Conservation (phyloP, 768 basidiomycete genomes). For the Collybia mongolica region DNA sequence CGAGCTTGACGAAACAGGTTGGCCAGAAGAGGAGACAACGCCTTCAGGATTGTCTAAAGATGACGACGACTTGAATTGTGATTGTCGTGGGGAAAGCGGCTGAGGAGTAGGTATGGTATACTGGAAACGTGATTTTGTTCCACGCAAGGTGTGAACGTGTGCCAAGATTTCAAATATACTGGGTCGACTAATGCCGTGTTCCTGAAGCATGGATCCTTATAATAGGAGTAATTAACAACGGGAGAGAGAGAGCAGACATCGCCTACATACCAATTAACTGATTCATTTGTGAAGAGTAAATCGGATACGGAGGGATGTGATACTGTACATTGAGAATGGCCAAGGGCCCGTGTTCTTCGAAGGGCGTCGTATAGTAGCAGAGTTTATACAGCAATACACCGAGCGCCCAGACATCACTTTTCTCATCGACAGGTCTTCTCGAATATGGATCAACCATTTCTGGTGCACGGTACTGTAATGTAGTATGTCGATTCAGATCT, state of each 20-base stretch:
- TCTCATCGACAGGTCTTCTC: constrained; percentile 84
- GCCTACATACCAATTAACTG: constrained; percentile 68
- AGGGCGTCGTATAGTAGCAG: constrained; percentile 99
- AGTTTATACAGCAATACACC: constrained; percentile 97
- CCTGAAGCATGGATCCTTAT: constrained; percentile 87
- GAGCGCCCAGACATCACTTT: constrained; percentile 97
- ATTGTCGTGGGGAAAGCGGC: constrained; percentile 40
- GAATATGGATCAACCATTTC: constrained; percentile 96
- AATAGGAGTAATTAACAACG: constrained; percentile 11
- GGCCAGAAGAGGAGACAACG: constrained; percentile 23
- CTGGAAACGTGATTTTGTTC: constrained; percentile 77
- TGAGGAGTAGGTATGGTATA: constrained; percentile 58
- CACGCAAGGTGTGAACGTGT: constrained; percentile 82
- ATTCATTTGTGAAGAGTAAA: constrained; percentile 83
- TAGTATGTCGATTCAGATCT: constrained; percentile 93
- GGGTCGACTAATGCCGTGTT: constrained; percentile 85
- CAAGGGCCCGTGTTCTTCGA: constrained; percentile 95
- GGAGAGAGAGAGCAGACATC: background rate
- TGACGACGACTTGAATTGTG: constrained; percentile 23
- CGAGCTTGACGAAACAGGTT: background rate
- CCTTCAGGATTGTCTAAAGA: constrained; percentile 27
- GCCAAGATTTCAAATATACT: constrained; percentile 84
- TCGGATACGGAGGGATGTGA: constrained; percentile 83
- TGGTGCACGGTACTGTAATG: constrained; percentile 96
- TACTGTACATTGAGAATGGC: constrained; percentile 98